Evolutionary conservation across 129 eudicot species (phyloP), one percentile per base, ranked within the genome.

Genomic region (Flaveria sonorensis): DNA sequence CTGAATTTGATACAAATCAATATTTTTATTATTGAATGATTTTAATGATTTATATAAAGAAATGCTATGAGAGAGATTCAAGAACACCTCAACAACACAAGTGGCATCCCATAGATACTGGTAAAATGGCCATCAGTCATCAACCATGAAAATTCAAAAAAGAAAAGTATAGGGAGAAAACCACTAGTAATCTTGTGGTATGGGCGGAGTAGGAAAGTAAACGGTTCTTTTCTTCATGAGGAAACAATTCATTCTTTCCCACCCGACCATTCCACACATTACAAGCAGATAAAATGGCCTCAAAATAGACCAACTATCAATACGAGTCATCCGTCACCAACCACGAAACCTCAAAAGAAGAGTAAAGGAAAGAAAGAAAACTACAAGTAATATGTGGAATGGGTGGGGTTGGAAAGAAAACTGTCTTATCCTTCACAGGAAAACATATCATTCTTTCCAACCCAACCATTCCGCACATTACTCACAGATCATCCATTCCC

Each of bases 251-350:
- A 24, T 26, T 61, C 68, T 24, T 26, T 9, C 68, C 68, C 4
- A 61, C 42, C 16, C 68, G 10, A 11, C 68, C 43, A 61, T 24
- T 61, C 68, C 68, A 61, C 68, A 61, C 19, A 61, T 61, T 61
- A 61, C 68, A 26, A 26, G 68, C 68, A 61, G 68, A 12, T 61
- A 36, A 6, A 36, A 5, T 36, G 40, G 40, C 40, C 40, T 36
- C 40, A 36, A 5, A 36, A 4, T 36, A 36, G 7, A 36, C 7
- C 40, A 2, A 6, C 40, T 6, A 36, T 36, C 40, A 36, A 36
- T 36, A 36, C 48, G 3, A 45, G 48, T 45, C 3, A 36, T 6
- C 2, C 4, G 61, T 53, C 12, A 7, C 19, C 20, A 18, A 53
- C 23, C 26, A 18, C 0, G 23, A 20, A 8, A 23, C 23, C 21